Evolutionary conservation across 441 rosid species (phyloP).

Genomic region (Pelargonium fulgidum): DNA sequence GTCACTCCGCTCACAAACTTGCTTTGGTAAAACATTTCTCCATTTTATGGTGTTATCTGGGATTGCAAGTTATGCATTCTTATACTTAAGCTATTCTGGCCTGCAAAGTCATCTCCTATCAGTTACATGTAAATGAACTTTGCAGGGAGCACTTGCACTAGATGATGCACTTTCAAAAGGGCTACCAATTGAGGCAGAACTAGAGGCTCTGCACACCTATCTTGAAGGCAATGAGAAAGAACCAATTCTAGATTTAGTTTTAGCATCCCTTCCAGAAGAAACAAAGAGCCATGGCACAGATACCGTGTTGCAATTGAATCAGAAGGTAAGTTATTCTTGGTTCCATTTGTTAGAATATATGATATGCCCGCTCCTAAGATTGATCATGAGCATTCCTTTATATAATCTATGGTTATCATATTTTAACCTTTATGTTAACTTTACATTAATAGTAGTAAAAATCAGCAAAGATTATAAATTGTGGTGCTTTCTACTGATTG

Average conservation of each 20-base stretch:
- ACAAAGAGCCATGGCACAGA: slow-evolving; percentile 63
- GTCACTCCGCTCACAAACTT: slow-evolving; percentile 91
- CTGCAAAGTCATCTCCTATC: slow-evolving; percentile 22
- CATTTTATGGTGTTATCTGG: not conserved
- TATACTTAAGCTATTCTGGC: slow-evolving; percentile 5
- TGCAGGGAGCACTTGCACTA: slow-evolving; percentile 80
- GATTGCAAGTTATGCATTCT: not conserved
- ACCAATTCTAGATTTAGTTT: slow-evolving; percentile 64
- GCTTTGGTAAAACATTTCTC: slow-evolving; percentile 52
- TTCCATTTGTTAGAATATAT: slow-evolving; percentile 8
- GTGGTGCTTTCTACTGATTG: not conserved
- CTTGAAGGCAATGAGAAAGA: slow-evolving; percentile 70
- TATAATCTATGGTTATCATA: too few relatives aligned
- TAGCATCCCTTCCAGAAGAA: slow-evolving; percentile 90
- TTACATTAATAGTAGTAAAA: too few relatives aligned
- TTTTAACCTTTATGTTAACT: too few relatives aligned
- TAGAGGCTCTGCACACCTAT: slow-evolving; percentile 49
- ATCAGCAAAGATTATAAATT: too few relatives aligned
- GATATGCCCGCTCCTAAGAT: not conserved
- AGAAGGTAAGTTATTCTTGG: slow-evolving; percentile 46
- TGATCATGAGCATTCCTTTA: not conserved
- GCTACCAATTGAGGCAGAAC: slow-evolving; percentile 76
- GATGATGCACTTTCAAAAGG: slow-evolving; percentile 93
- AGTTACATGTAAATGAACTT: slow-evolving; percentile 10
- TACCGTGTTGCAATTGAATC: slow-evolving; percentile 63